Evolutionary conservation across 2,329 filamentous ascomycete genomes (phyloP).

Genomic region (Venturia aucupariae): DNA sequence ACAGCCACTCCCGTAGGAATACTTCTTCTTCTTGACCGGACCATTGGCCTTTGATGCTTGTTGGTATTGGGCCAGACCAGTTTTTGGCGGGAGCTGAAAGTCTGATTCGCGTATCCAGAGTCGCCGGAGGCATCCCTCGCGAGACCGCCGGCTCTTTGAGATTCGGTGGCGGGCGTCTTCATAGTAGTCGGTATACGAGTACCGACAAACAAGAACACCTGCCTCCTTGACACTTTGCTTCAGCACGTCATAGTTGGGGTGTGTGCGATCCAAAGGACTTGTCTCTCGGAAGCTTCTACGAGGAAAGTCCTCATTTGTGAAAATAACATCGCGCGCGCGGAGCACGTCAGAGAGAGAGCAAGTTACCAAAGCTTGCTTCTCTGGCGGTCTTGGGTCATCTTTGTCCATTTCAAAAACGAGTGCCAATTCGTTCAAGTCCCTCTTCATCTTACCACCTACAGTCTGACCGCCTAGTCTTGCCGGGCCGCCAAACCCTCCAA

Average conservation of each 20-base stretch:
- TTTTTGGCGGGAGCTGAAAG: too few species aligned
- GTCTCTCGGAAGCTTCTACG: constrained; percentile 2
- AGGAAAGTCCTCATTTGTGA: not conserved
- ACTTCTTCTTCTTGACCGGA: not conserved
- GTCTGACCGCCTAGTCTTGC: not conserved
- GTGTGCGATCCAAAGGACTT: not conserved
- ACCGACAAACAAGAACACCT: constrained; percentile 3
- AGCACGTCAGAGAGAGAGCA: not conserved
- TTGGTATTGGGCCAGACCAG: too few species aligned
- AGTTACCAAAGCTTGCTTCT: not conserved
- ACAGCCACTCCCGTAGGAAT: constrained; percentile 5
- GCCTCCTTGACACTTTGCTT: not conserved
- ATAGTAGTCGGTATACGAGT: not conserved
- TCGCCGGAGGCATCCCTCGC: not conserved
- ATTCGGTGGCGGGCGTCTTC: not conserved
- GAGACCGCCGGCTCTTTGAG: too few species aligned
- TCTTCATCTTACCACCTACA: not conserved
- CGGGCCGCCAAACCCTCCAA: not conserved
- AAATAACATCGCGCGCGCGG: not conserved
- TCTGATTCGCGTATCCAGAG: not conserved
- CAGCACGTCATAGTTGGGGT: not conserved
- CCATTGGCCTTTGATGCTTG: not conserved
- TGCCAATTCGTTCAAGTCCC: not conserved
- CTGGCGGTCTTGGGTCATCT: not conserved
- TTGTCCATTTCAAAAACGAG: not conserved